Evolutionary conservation across 2,329 filamentous ascomycete genomes (phyloP).

Genomic region (Ophidiomyces ophidiicola): DNA sequence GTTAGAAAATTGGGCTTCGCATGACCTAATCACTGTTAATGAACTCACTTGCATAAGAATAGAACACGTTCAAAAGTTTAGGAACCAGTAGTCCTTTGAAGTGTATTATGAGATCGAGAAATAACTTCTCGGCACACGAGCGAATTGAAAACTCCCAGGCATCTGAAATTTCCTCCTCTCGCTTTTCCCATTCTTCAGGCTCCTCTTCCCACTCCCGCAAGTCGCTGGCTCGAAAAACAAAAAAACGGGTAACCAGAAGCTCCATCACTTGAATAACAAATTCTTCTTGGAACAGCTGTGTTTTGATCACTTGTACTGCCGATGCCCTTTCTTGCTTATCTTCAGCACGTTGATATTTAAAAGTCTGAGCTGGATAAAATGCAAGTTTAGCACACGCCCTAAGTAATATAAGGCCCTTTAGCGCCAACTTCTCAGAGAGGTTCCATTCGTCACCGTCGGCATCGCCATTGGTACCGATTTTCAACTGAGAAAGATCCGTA

Average conservation of each 20-base stretch:
- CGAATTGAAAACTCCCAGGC: conserved; percentile 88
- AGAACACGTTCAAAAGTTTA: conserved; percentile 72
- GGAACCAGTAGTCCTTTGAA: conserved; percentile 71
- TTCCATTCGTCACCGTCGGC: conserved; percentile 39
- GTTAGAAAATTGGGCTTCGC: conserved; percentile 17
- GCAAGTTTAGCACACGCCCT: conserved; percentile 75
- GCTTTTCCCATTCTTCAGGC: conserved; percentile 87
- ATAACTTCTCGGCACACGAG: conserved; percentile 85
- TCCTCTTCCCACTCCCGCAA: conserved; percentile 88
- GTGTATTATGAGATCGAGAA: conserved; percentile 79
- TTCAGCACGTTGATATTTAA: conserved; percentile 66
- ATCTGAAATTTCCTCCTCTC: conserved; percentile 71
- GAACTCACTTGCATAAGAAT: conserved; percentile 55
- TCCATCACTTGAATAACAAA: conserved; percentile 75
- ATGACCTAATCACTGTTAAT: no score
- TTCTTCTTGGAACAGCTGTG: conserved; percentile 59
- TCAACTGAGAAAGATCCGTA: conserved; percentile 23
- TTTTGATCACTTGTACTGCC: conserved; percentile 58
- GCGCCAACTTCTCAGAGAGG: conserved; percentile 62
- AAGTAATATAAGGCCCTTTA: conserved; percentile 72
- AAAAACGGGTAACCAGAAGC: conserved; percentile 71
- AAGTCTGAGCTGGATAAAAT: conserved; percentile 66
- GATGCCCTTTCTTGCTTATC: conserved; percentile 63
- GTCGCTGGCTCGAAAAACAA: conserved; percentile 74
- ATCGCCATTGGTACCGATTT: conserved; percentile 34